Percentiles rank a stretch among this genome's conserved stretches.
These are phyloP conservation scores for Torulaspora delbrueckii DNA, from an alignment of 805 yeast genomes.

Conservation along the genomic window DNA sequence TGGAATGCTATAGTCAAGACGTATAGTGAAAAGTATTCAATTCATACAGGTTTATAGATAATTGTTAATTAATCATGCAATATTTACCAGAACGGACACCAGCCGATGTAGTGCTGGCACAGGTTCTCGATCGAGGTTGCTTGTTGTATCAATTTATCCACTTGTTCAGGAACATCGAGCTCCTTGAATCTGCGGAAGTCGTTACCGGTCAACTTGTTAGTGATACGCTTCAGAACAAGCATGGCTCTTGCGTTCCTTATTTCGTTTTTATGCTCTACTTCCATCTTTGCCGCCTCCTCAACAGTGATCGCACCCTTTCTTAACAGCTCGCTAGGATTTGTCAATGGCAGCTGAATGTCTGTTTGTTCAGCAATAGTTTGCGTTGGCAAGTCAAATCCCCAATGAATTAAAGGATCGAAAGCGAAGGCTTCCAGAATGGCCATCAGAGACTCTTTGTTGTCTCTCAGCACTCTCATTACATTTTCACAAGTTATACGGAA, in stretches of 20 bases:
- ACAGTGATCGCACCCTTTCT: constrained; percentile 72
- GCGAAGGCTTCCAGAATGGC: constrained; percentile 98
- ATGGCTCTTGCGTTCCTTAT: constrained; percentile 86
- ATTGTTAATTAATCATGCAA: not conserved
- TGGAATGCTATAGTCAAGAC: constrained; percentile 40
- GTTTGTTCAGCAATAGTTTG: constrained; percentile 70
- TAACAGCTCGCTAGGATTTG: constrained; percentile 64
- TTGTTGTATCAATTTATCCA: constrained; percentile 87
- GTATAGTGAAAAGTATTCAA: constrained; percentile 18
- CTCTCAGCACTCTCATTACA: constrained; percentile 91
- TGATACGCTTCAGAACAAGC: constrained; percentile 80
- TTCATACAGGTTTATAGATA: constrained; percentile 7
- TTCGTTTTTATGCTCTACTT: constrained; percentile 63
- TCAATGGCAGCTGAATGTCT: constrained; percentile 61
- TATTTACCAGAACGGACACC: constrained; percentile 95
- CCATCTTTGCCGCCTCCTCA: constrained; percentile 67
- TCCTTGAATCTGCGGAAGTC: constrained; percentile 73
- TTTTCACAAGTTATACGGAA: constrained; percentile 95
- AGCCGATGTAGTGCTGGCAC: constrained; percentile 95
- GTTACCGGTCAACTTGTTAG: constrained; percentile 89
- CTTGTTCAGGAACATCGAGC: constrained; percentile 81
- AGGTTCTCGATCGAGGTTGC: constrained; percentile 94
- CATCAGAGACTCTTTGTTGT: constrained; percentile 92
- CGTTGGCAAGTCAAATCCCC: constrained; percentile 96
- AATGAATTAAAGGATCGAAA: constrained; percentile 93